Base-by-base conservation (phyloP, 169 alveolate genomes). In the Eimeria necatrix region DNA sequence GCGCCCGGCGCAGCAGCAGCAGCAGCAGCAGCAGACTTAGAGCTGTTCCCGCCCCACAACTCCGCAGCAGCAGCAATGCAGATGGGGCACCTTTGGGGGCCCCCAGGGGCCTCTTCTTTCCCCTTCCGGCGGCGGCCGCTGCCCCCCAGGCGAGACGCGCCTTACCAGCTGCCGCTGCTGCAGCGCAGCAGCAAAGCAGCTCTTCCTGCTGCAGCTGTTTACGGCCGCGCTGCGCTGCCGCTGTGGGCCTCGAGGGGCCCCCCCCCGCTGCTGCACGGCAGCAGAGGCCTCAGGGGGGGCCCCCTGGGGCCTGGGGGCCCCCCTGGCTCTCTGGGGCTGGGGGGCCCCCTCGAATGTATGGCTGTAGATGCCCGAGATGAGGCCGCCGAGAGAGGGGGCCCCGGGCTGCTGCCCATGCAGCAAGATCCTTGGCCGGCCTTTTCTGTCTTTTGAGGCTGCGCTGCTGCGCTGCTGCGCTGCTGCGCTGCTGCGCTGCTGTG, bases 31-130 rank as follows among this genome's bases (percentile, higher is more conserved):
- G 56, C 59, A 3, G 85, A 74, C 22, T 9, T 74, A 9, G 85
- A 74, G 85, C 56, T 74, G 60, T 74, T 74, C 56, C 85, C 85
- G 22, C 85, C 85, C 7, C 48, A 74, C 59, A 74, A 74, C 85
- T 32, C 85, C n/a, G 85, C 85, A 74, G 85, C 85, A 24, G 94
- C 94, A 20, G 74, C 87, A 60, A 59, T 52, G n/a, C 78, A 5
- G 6, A 32, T 68, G 12, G 78, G 78, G 48, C 49, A 14, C 78
- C 85, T 53, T 53, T 73, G 53, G 85, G 53, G 85, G 60, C 60
- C 26, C 59, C 85, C 48, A 32, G 6, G 56, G 59, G 26, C 60
- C 59, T 68, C 78, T 68, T 12, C 78, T 16, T 68, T 68, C 10
- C 78, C 78, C 7, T 14, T 68, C 3, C 4, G 78, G 78, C 41